These are phyloP conservation scores for Metschnikowia similis DNA, from an alignment of 805 yeast genomes.

Conservation along the genomic window DNA sequence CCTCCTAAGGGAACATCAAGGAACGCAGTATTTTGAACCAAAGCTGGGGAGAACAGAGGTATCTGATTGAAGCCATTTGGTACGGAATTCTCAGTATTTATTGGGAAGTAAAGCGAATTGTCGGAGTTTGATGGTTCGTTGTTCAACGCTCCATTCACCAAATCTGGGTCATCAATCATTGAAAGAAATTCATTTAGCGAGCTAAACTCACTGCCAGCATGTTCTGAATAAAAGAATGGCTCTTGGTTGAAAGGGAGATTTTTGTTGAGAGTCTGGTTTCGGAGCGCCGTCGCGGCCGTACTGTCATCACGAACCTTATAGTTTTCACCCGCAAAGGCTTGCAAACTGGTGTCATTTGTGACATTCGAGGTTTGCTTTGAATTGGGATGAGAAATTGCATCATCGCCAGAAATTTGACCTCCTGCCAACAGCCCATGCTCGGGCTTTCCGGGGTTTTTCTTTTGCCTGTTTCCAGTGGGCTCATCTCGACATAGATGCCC, in stretches of 20 bases:
- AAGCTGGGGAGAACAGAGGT: slow-evolving; percentile 27
- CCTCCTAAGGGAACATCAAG: slow-evolving; percentile 3
- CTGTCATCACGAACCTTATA: background rate
- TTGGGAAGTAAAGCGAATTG: slow-evolving; percentile 14
- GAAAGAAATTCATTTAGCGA: slow-evolving; percentile 84
- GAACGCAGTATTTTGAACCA: slow-evolving; percentile 5
- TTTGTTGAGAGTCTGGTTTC: slow-evolving; percentile 33
- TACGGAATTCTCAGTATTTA: slow-evolving; percentile 8
- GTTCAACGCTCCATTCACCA: slow-evolving; percentile 45
- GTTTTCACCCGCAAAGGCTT: background rate
- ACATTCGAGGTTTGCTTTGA: background rate
- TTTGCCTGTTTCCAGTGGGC: slow-evolving; percentile 43
- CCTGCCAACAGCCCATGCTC: background rate
- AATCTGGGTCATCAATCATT: slow-evolving; percentile 83
- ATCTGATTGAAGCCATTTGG: slow-evolving; percentile 16
- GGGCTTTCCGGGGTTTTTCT: slow-evolving; percentile 22
- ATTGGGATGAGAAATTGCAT: background rate
- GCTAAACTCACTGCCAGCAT: slow-evolving; percentile 88
- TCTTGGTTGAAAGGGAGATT: slow-evolving; percentile 51
- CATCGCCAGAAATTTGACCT: background rate
- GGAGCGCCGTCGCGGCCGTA: background rate
- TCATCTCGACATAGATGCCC: slow-evolving; percentile 85
- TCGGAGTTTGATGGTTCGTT: slow-evolving; percentile 16
- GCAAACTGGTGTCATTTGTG: background rate
- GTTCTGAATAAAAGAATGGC: slow-evolving; percentile 83